phyloP scores from a whole-genome alignment of 257 asterid species.

The Vinca minor region DNA sequence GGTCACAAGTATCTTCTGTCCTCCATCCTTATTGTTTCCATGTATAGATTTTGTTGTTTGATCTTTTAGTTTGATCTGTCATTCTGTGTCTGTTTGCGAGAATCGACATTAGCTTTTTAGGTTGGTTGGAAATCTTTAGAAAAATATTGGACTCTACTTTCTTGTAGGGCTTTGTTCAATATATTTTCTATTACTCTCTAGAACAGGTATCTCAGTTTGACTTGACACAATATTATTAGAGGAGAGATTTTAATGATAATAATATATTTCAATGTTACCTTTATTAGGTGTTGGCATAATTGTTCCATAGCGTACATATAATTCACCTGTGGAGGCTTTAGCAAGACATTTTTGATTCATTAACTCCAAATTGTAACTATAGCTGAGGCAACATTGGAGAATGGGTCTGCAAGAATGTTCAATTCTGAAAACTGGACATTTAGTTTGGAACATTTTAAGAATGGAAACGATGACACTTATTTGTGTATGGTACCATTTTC shows the following conservation, averaged over 20 bases:
- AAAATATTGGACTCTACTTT: neutral
- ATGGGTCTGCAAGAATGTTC: neutral
- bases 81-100: neutral
- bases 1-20: neutral
- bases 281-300: neutral
- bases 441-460: neutral
- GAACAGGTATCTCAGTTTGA: neutral
- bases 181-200: neutral
- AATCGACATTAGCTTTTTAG: neutral
- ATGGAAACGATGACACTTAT: no score
- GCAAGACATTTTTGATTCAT: neutral
- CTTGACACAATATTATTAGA: neutral
- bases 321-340: neutral
- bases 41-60: neutral
- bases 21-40: neutral
- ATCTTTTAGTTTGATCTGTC: neutral
- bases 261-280: neutral
- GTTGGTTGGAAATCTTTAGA: neutral
- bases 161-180: neutral
- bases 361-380: neutral
- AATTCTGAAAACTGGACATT: neutral
- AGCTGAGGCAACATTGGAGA: neutral
- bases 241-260: no score
- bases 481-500: neutral
- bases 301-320: neutral